Percentiles rank a stretch among this genome's conserved stretches.
phyloP scores from a whole-genome alignment of 2,329 filamentous ascomycete genomes.

The Epichloe festucae region DNA sequence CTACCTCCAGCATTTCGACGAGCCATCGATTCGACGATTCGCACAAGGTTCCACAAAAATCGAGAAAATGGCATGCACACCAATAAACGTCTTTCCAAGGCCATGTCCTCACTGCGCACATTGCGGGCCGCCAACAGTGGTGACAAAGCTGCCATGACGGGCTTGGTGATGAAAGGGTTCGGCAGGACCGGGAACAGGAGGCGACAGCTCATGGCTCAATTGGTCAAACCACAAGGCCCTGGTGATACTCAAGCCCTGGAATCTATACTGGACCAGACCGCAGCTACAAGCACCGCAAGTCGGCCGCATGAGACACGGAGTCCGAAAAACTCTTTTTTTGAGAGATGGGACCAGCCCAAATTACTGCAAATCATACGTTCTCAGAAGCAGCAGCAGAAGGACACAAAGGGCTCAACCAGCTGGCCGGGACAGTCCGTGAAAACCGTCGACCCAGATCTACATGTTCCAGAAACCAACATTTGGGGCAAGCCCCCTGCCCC shows the following conservation, averaged over 20 bases:
- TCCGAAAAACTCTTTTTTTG: slow-evolving; percentile 25
- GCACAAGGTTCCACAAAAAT: slow-evolving; percentile 32
- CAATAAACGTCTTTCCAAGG: slow-evolving; percentile 25
- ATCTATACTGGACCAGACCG: slow-evolving; percentile 11
- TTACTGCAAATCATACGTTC: slow-evolving; percentile 27
- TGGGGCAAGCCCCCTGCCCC: slow-evolving; percentile 35
- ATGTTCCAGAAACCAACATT: slow-evolving; percentile 29
- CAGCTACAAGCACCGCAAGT: background rate
- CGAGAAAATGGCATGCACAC: slow-evolving; percentile 15
- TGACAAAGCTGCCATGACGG: slow-evolving; percentile 30
- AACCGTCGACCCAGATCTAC: slow-evolving; percentile 19
- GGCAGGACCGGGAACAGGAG: slow-evolving; percentile 40
- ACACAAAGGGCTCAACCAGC: slow-evolving; percentile 8
- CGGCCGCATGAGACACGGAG: background rate
- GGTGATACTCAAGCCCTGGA: slow-evolving; percentile 29
- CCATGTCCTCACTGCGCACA: slow-evolving; percentile 28
- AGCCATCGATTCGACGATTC: slow-evolving; percentile 30
- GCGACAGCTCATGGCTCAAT: slow-evolving; percentile 30
- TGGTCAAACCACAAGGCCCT: slow-evolving; percentile 25
- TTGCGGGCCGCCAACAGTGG: slow-evolving; percentile 43
- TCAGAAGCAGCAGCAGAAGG: slow-evolving; percentile 24
- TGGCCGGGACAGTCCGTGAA: slow-evolving; percentile 17
- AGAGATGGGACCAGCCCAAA: slow-evolving; percentile 36
- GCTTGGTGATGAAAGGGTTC: slow-evolving; percentile 36
- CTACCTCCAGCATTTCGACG: slow-evolving; percentile 38